phyloP scores from a whole-genome alignment of 2,329 filamentous ascomycete genomes.

The Alternaria alternata region DNA sequence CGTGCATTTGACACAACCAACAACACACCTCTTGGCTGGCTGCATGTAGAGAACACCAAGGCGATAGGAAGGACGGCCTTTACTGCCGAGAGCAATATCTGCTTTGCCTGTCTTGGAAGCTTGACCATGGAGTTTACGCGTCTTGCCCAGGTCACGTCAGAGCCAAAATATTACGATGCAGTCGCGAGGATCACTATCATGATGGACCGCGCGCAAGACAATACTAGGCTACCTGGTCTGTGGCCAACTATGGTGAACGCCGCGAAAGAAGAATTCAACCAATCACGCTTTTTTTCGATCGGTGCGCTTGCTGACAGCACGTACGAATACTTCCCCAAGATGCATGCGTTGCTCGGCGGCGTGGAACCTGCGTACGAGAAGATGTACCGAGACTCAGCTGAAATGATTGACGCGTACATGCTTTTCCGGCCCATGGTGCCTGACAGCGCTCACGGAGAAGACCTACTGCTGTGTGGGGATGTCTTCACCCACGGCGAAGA shows the following conservation, averaged over 20 bases:
- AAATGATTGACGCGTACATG: constrained; percentile 56
- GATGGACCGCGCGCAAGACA: constrained; percentile 42
- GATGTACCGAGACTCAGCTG: constrained; percentile 63
- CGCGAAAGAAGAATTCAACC: constrained; percentile 36
- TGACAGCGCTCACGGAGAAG: constrained; percentile 30
- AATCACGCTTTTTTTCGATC: constrained; percentile 42
- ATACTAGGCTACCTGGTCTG: constrained; percentile 46
- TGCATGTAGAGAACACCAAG: constrained; percentile 51
- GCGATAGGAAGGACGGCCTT: constrained; percentile 34
- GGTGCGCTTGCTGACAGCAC: constrained; percentile 50
- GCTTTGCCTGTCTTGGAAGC: constrained; percentile 58
- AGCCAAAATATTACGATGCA: constrained; percentile 50
- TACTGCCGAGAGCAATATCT: constrained; percentile 50
- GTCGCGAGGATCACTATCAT: constrained; percentile 45
- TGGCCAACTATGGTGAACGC: constrained; percentile 53
- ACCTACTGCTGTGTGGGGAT: constrained; percentile 48
- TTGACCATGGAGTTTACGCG: constrained; percentile 53
- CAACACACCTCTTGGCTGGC: constrained; percentile 55
- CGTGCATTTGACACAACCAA: constrained; percentile 58
- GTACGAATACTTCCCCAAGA: constrained; percentile 51
- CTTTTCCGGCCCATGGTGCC: constrained; percentile 58
- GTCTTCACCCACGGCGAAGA: constrained; percentile 33
- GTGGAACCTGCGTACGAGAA: constrained; percentile 58
- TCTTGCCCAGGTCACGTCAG: constrained; percentile 46
- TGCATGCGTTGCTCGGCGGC: constrained; percentile 50